Base-by-base conservation (phyloP, 768 basidiomycete genomes). In the Leucocoprinus birnbaumii region DNA sequence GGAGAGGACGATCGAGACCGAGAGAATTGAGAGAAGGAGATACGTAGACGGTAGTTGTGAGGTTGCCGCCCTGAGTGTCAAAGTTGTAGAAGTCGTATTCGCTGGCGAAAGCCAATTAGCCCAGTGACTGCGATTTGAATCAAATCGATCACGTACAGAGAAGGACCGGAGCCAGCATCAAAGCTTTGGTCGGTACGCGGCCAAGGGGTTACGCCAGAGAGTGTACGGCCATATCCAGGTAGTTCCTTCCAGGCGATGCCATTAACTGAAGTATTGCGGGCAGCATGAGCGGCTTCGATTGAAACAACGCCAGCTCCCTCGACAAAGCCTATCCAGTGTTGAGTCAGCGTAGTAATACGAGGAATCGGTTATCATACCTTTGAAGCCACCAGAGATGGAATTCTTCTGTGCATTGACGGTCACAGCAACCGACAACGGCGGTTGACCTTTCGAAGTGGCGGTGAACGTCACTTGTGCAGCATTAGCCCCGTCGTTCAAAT, bases 31-130 rank as follows among this genome's bases (percentile, higher is more conserved):
- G 66, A 0, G 82, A 78, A 0, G 84, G 80, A 0, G 82, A 75
- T 35, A 83, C 72, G 48, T 70, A 69, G 9, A 79, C 71, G 3
- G 73, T 79, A 25, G 80, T 72, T 9, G 73, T 78, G 21, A 80
- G 61, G 55, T 80, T 84, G 14, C 75, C 75, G 42, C 60, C 63
- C 25, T 65, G 62, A 43, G 76, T 77, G 68, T 82, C 77, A 74
- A 86, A 85, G 54, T 70, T 80, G 68, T 71, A 80, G 65, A 87
- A 85, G 65, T 85, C 83, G 65, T 88, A 89, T 65, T 84, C 80
- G 49, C 82, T 83, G 58, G 4, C 31, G 27, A 42, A 34, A 42
- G 38, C 47, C 13, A 18, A 35, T 16, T 11, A 16, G 53, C 34
- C 51, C 48, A 37, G n/a, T 7, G 9, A 34, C 2, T 21, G 14